A percentile compares a stretch with the other conserved stretches of the same genome.
phyloP scores from a whole-genome alignment of 2,329 filamentous ascomycete species.

The Cephalotrichum gorgonifer region DNA sequence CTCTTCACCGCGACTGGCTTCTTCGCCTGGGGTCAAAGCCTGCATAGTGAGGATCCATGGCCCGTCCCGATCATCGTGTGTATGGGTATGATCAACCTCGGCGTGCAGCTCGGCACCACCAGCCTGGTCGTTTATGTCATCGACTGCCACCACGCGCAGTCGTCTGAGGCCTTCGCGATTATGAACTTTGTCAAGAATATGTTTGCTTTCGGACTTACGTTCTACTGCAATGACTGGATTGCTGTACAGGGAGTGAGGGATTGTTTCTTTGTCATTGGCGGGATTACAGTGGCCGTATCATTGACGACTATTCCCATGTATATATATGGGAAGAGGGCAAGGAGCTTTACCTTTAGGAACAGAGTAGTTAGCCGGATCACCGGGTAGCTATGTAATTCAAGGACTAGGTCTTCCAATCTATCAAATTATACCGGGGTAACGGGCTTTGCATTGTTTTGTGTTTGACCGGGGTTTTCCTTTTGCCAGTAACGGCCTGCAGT shows the following conservation, averaged over 20 bases:
- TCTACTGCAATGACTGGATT: constrained; percentile 28
- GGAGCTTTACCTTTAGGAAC: constrained; percentile 5
- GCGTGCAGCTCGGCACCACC: constrained; percentile 25
- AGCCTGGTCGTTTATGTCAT: constrained; percentile 25
- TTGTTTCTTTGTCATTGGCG: constrained; percentile 9
- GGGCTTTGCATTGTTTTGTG: no score
- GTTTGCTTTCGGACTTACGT: constrained; percentile 25
- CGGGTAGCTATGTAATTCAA: background rate
- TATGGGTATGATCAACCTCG: constrained; percentile 19
- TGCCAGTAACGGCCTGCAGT: no score
- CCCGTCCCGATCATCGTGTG: constrained; percentile 21
- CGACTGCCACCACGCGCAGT: constrained; percentile 25
- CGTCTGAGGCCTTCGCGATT: constrained; percentile 24
- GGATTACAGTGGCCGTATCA: constrained; percentile 15
- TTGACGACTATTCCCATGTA: constrained; percentile 19
- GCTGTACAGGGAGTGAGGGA: constrained; percentile 17
- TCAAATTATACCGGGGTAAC: no score
- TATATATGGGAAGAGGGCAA: constrained; percentile 8
- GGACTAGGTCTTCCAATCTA: no score
- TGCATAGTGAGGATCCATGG: constrained; percentile 14
- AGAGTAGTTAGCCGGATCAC: constrained; percentile 1
- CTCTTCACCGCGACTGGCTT: constrained; percentile 24
- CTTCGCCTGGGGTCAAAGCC: constrained; percentile 19
- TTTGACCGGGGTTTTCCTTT: no score
- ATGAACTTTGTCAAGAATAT: constrained; percentile 29